Evolutionary conservation across 768 basidiomycete species (phyloP).

Genomic region (Leccinum fibrillosum): DNA sequence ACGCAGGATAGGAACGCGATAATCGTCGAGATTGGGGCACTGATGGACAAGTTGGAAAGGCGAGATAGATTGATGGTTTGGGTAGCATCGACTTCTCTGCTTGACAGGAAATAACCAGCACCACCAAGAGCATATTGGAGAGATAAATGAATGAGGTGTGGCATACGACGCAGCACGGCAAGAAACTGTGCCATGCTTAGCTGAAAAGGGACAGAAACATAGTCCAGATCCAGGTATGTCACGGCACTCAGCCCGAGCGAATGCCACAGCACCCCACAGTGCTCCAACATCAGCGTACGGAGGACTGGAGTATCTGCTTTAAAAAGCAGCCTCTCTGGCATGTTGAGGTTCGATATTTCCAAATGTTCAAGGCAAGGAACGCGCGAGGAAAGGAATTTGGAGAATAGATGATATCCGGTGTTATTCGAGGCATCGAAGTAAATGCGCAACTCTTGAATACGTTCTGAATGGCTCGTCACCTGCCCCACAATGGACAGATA

Average conservation of each 20-base stretch:
- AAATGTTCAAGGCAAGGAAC: neutral
- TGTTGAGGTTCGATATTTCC: neutral
- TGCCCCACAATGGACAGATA: neutral
- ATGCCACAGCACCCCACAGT: neutral
- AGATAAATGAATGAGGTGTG: slow-evolving; percentile 30
- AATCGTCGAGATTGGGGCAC: neutral
- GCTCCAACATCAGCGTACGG: neutral
- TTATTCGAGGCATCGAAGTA: no score
- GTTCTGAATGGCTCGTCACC: neutral
- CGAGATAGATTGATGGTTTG: neutral
- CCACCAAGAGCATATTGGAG: slow-evolving; percentile 31
- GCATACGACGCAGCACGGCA: slow-evolving; percentile 32
- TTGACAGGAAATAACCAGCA: neutral
- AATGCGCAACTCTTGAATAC: neutral
- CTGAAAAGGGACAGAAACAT: slow-evolving; percentile 21
- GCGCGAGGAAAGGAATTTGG: neutral
- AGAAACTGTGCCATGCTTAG: slow-evolving; percentile 31
- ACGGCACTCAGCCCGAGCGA: slow-evolving; percentile 20
- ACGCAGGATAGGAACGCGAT: slow-evolving; percentile 1
- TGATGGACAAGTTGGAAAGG: slow-evolving; percentile 1
- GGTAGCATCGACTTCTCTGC: neutral
- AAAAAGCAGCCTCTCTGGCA: neutral
- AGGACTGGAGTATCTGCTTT: neutral
- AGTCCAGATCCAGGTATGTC: slow-evolving; percentile 31
- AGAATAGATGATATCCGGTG: neutral